Evolutionary conservation across 2,329 filamentous ascomycete species (phyloP).

Genomic region (Fusarium pseudoanthophilum): DNA sequence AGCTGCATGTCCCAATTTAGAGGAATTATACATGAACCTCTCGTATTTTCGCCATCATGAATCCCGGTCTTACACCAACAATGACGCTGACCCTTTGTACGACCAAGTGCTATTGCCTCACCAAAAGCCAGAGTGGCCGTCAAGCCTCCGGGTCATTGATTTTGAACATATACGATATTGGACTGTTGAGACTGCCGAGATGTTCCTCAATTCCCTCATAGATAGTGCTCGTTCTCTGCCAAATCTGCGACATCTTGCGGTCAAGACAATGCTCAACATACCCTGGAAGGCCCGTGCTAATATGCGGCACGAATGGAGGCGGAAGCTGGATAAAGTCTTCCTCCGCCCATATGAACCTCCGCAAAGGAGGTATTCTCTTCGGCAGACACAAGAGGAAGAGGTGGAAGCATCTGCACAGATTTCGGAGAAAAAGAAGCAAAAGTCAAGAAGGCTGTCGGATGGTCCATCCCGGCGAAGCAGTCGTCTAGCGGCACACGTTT

Average conservation of each 20-base stretch:
- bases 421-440: slow-evolving; percentile 32
- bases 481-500: slow-evolving; percentile 48
- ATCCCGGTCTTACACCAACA: slow-evolving; percentile 60
- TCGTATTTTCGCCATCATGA: slow-evolving; percentile 79
- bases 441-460: slow-evolving; percentile 23
- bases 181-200: slow-evolving; percentile 74
- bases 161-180: slow-evolving; percentile 82
- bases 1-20: slow-evolving; percentile 74
- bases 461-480: slow-evolving; percentile 52
- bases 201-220: slow-evolving; percentile 82
- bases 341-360: slow-evolving; percentile 61
- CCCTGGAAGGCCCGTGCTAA: slow-evolving; percentile 84
- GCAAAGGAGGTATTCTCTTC: slow-evolving; percentile 37
- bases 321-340: slow-evolving; percentile 75
- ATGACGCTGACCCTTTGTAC: slow-evolving; percentile 79
- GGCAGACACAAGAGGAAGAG: slow-evolving; percentile 22
- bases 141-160: slow-evolving; percentile 75
- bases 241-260: slow-evolving; percentile 73
- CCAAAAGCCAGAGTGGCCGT: slow-evolving; percentile 82
- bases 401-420: neutral
- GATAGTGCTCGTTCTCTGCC: slow-evolving; percentile 74
- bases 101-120: slow-evolving; percentile 70
- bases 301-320: slow-evolving; percentile 82
- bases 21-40: slow-evolving; percentile 79
- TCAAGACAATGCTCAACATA: slow-evolving; percentile 82